Conservation (phyloP, 306 rosid genomes). For the Prunus mume region DNA sequence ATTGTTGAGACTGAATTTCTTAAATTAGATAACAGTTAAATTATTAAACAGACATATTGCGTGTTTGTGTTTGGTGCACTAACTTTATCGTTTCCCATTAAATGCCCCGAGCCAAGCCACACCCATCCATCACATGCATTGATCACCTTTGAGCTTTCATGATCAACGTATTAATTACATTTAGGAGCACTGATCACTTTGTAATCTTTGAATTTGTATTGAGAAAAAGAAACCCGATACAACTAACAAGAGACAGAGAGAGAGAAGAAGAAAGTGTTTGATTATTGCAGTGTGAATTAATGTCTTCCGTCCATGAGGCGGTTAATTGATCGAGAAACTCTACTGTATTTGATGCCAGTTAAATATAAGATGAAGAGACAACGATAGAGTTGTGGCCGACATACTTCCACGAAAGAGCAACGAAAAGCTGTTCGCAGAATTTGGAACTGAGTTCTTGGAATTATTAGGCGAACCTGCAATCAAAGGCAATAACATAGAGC, state of each 20-base stretch:
- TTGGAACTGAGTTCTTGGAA: constrained; percentile 20
- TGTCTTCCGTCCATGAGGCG: background rate
- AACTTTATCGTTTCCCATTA: too few relatives aligned
- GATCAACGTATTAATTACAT: too few relatives aligned
- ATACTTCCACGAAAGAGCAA: constrained; percentile 3
- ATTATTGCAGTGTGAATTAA: background rate
- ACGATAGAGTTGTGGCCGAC: background rate
- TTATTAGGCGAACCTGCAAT: background rate
- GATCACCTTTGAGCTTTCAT: too few relatives aligned
- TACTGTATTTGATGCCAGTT: background rate
- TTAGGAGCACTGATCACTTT: background rate
- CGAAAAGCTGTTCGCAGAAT: constrained; percentile 20
- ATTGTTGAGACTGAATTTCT: too few relatives aligned
- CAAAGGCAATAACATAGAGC: background rate
- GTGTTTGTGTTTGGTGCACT: too few relatives aligned
- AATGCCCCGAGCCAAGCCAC: too few relatives aligned
- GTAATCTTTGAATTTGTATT: background rate
- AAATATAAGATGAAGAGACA: constrained; percentile 10
- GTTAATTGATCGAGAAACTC: background rate
- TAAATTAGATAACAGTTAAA: too few relatives aligned
- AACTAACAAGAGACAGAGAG: background rate
- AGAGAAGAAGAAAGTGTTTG: background rate
- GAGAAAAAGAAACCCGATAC: background rate
- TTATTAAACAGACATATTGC: too few relatives aligned
- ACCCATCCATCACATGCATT: too few relatives aligned